phyloP scores from a whole-genome alignment of 306 rosid genomes.

The Sechiopsis laciniata region DNA sequence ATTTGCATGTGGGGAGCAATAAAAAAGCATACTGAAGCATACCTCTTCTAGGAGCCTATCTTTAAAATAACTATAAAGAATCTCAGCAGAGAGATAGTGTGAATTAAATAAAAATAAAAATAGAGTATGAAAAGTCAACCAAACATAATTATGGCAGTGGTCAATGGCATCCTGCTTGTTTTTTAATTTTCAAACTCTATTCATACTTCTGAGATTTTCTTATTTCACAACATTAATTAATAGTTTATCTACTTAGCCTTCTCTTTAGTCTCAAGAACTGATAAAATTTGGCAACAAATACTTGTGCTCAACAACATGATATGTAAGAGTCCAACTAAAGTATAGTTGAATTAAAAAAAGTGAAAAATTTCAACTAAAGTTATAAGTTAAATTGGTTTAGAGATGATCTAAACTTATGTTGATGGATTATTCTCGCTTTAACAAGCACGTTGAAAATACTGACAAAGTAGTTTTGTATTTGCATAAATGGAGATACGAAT shows the following conservation, averaged over 20 bases:
- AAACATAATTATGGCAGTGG: not conserved
- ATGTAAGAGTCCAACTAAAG: too few relatives aligned
- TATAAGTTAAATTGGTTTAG: too few relatives aligned
- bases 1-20: constrained; percentile 42
- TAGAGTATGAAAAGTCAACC: constrained; percentile 1
- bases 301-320: too few relatives aligned
- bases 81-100: not conserved
- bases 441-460: not conserved
- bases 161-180: not conserved
- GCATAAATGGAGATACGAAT: too few relatives aligned
- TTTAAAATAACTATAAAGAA: not conserved
- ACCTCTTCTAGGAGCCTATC: not conserved
- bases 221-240: not conserved
- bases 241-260: too few relatives aligned
- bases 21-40: constrained; percentile 16
- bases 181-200: too few relatives aligned
- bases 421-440: not conserved
- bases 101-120: not conserved
- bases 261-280: too few relatives aligned
- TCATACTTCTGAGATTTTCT: not conserved
- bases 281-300: too few relatives aligned
- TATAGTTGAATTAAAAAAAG: too few relatives aligned
- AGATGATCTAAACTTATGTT: not conserved
- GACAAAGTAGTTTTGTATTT: too few relatives aligned
- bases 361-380: too few relatives aligned